phyloP scores from a whole-genome alignment of 2,329 filamentous ascomycete species.

The Apiospora saccharicola region DNA sequence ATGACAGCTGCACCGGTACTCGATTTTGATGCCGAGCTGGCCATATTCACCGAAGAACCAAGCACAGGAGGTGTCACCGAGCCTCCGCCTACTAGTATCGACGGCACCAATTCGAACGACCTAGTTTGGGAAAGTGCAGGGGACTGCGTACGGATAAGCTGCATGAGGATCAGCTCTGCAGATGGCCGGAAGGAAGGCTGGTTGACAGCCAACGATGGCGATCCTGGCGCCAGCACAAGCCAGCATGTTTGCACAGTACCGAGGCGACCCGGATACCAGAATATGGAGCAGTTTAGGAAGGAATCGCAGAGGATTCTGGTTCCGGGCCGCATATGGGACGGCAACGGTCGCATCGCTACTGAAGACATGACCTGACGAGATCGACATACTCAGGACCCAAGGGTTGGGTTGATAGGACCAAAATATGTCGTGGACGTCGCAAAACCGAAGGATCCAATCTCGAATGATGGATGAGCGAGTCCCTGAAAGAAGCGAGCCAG shows the following conservation, averaged over 20 bases:
- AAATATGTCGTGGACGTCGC: background rate
- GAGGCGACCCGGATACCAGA: background rate
- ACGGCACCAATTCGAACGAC: background rate
- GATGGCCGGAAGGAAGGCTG: conserved; percentile 22
- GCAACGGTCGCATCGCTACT: background rate
- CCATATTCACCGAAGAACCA: conserved; percentile 1
- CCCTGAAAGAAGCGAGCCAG: background rate
- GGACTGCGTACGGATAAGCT: background rate
- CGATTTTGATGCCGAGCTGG: conserved; percentile 14
- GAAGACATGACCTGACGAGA: background rate
- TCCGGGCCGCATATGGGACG: conserved; percentile 28
- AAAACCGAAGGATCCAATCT: too few relatives aligned
- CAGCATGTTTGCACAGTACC: background rate
- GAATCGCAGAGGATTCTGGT: conserved; percentile 12
- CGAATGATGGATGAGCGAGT: background rate
- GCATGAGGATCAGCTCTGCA: background rate
- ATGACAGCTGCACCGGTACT: background rate
- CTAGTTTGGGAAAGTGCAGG: background rate
- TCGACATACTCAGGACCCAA: background rate
- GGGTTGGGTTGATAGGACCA: background rate
- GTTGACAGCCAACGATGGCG: background rate
- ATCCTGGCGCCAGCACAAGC: background rate
- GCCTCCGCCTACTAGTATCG: background rate
- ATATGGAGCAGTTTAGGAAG: conserved; percentile 21
- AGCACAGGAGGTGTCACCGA: background rate